Conservation (phyloP, 768 basidiomycete genomes). For the Thelephora aurantiotincta region DNA sequence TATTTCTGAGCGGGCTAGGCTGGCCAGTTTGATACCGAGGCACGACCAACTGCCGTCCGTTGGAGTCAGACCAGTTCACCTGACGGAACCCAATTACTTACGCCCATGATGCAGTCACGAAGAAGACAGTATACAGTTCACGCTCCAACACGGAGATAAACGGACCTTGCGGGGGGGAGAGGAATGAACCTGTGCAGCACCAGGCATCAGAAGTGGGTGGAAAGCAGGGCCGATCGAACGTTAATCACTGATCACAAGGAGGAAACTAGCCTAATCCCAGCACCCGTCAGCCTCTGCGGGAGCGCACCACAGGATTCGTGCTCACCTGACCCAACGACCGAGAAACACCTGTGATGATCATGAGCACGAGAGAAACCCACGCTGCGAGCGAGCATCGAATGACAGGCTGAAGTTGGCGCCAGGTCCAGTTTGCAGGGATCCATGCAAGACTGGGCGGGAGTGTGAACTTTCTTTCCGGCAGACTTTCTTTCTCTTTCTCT, state of each 20-base stretch:
- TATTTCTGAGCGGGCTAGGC: constrained; percentile 34
- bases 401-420: constrained; percentile 46
- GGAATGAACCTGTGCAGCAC: constrained; percentile 31
- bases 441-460: constrained; percentile 29
- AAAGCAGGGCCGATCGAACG: not conserved
- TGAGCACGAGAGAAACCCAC: constrained; percentile 45
- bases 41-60: constrained; percentile 39
- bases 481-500: not conserved
- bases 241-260: constrained; percentile 43
- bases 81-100: constrained; percentile 19
- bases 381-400: constrained; percentile 47
- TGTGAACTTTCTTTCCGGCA: not conserved
- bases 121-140: constrained; percentile 38
- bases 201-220: not conserved
- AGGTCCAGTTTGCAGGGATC: constrained; percentile 43
- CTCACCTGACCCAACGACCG: constrained; percentile 42
- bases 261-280: constrained; percentile 40
- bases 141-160: constrained; percentile 58
- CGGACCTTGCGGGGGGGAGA: constrained; percentile 56
- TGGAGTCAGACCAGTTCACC: too few species aligned
- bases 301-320: constrained; percentile 2
- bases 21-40: constrained; percentile 48
- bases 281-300: not conserved
- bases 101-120: constrained; percentile 44
- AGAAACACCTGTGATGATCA: constrained; percentile 39